phyloP scores from a whole-genome alignment of 2,329 filamentous ascomycete genomes.

The Pezicula carpinea region DNA sequence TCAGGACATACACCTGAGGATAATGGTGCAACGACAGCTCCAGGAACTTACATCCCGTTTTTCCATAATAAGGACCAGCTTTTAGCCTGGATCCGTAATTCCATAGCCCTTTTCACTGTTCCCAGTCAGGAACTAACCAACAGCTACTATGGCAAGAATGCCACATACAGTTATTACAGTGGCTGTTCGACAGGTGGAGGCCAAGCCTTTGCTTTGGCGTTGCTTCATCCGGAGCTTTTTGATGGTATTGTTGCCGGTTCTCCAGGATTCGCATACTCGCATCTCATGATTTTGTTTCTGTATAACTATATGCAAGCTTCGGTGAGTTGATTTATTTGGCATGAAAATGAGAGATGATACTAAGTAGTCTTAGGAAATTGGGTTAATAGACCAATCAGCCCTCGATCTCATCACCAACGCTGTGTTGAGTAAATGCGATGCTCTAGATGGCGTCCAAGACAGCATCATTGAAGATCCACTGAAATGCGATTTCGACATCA shows the following conservation, averaged over 20 bases:
- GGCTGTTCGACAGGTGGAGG: conserved; percentile 36
- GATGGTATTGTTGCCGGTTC: conserved; percentile 35
- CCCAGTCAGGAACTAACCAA: conserved; percentile 22
- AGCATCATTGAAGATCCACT: conserved; percentile 32
- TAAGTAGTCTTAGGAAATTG: background rate
- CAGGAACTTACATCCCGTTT: conserved; percentile 2
- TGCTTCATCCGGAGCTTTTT: conserved; percentile 33
- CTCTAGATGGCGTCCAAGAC: conserved; percentile 29
- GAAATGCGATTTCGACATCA: conserved; percentile 30
- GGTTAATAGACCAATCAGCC: conserved; percentile 17
- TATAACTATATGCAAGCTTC: conserved; percentile 5
- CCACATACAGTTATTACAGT: conserved; percentile 30
- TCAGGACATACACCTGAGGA: conserved; percentile 19
- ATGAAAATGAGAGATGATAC: background rate
- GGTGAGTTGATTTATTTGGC: conserved; percentile 29
- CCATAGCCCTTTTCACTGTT: background rate
- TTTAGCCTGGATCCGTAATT: conserved; percentile 4
- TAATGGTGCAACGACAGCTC: background rate
- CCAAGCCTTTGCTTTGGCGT: conserved; percentile 34
- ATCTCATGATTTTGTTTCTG: conserved; percentile 3
- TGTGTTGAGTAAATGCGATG: conserved; percentile 30
- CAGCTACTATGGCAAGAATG: conserved; percentile 25
- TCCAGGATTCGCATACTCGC: conserved; percentile 24
- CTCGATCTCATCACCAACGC: conserved; percentile 29
- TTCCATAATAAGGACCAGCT: conserved; percentile 3